Conservation (phyloP, 345 rosid genomes). For the Salix dunnii region DNA sequence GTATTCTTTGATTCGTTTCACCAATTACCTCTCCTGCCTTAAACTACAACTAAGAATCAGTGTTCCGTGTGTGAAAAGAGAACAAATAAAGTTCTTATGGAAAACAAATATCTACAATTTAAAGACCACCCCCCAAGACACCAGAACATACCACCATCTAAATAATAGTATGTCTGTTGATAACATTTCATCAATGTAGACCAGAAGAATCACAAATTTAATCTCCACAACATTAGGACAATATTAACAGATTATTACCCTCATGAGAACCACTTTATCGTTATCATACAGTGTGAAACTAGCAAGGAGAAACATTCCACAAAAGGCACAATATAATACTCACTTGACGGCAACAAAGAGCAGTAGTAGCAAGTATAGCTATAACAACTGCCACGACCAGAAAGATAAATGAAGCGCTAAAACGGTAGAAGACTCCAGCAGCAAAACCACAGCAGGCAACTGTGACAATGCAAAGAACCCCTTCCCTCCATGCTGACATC, state of each 20-base stretch:
- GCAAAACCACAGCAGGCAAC: slow-evolving; percentile 76
- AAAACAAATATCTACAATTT: neutral
- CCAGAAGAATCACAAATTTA: neutral
- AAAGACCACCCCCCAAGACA: neutral
- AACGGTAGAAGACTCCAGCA: slow-evolving; percentile 66
- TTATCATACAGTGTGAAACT: neutral
- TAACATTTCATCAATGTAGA: neutral
- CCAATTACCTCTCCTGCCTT: neutral
- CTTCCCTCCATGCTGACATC: slow-evolving; percentile 69
- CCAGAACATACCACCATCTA: neutral
- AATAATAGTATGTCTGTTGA: neutral
- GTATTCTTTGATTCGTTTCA: neutral
- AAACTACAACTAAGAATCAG: neutral
- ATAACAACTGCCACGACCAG: slow-evolving; percentile 42
- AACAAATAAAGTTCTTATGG: neutral
- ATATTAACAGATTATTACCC: neutral
- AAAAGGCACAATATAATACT: slow-evolving; percentile 16
- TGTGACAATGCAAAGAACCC: slow-evolving; percentile 59
- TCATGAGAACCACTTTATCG: neutral
- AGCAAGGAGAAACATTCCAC: neutral
- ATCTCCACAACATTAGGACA: neutral
- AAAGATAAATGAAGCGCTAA: slow-evolving; percentile 46
- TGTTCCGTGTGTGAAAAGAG: neutral
- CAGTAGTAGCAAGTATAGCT: slow-evolving; percentile 53
- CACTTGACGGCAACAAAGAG: slow-evolving; percentile 70